Evolutionary conservation across 2,329 filamentous ascomycete genomes (phyloP).

Genomic region (Elsinoe arachidis): DNA sequence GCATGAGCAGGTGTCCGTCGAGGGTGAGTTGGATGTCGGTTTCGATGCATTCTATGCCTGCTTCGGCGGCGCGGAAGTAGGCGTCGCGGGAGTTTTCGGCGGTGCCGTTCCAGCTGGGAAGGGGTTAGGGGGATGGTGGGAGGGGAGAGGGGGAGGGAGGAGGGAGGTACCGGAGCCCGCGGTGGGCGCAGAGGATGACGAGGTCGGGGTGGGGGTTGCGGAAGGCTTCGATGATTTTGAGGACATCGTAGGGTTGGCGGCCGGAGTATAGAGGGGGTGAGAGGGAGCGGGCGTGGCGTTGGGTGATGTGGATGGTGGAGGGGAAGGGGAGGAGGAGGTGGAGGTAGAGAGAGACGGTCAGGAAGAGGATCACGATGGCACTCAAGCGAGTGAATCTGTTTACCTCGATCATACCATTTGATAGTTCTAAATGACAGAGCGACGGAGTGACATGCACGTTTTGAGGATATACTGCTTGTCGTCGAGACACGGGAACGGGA

Average conservation of each 20-base stretch:
- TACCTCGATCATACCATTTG: not conserved
- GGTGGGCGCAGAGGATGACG: conserved; percentile 17
- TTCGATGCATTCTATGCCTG: conserved; percentile 17
- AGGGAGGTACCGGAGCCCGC: conserved; percentile 17
- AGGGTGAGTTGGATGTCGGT: conserved; percentile 17
- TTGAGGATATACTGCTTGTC: too few species aligned
- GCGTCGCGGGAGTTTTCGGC: conserved; percentile 19
- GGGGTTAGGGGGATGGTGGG: not conserved
- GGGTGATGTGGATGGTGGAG: not conserved
- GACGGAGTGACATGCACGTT: too few species aligned
- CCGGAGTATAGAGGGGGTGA: not conserved
- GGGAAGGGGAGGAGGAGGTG: not conserved
- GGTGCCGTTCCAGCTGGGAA: conserved; percentile 18
- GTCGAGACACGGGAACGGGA: too few species aligned
- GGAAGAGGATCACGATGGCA: not conserved
- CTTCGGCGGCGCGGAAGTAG: conserved; percentile 16
- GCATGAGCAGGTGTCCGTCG: conserved; percentile 16
- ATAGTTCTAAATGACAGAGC: too few species aligned
- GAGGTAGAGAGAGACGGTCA: not conserved
- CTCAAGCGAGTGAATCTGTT: not conserved
- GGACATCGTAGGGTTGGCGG: conserved; percentile 16
- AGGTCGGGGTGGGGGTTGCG: conserved; percentile 17
- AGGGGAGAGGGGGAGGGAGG: not conserved
- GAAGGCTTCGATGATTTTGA: conserved; percentile 16
- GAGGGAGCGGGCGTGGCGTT: not conserved